Percentiles rank a stretch among this genome's conserved stretches.
Conservation (phyloP, 495 filamentous ascomycete genomes). For the Apiosordaria backusii region DNA sequence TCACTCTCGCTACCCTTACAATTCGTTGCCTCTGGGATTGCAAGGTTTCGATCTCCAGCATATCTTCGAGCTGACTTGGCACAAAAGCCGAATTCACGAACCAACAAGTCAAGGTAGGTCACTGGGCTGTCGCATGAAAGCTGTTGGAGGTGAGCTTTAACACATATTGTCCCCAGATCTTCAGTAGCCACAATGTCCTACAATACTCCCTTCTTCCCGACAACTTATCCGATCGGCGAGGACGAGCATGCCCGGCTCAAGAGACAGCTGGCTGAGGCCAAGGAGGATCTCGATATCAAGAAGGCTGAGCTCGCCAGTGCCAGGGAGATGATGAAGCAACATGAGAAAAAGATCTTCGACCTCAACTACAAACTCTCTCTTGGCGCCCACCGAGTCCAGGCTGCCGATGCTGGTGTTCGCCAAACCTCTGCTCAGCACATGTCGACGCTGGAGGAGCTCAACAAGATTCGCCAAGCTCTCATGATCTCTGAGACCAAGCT, state of each 20-base stretch:
- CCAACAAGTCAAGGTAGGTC: no score
- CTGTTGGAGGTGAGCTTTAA: no score
- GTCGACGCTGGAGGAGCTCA: not conserved
- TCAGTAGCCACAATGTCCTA: not conserved
- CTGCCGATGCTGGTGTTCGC: not conserved
- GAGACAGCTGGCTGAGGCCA: not conserved
- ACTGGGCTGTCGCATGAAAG: no score
- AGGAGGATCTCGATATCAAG: not conserved
- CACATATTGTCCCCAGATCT: no score
- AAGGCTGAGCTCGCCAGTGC: not conserved
- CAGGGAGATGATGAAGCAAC: not conserved
- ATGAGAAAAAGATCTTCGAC: not conserved
- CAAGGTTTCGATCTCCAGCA: no score
- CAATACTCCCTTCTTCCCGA: not conserved
- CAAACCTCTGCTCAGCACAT: not conserved
- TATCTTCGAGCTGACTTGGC: no score
- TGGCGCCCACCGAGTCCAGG: not conserved
- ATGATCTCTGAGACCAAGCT: not conserved
- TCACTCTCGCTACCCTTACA: no score
- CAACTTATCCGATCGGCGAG: not conserved
- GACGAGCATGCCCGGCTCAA: not conserved
- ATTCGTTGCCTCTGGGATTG: no score
- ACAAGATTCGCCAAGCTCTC: not conserved
- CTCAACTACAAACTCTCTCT: not conserved
- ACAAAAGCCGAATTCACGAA: no score